These are phyloP conservation scores for Echium plantagineum DNA, from an alignment of 257 asterid genomes.

Conservation along the genomic window DNA sequence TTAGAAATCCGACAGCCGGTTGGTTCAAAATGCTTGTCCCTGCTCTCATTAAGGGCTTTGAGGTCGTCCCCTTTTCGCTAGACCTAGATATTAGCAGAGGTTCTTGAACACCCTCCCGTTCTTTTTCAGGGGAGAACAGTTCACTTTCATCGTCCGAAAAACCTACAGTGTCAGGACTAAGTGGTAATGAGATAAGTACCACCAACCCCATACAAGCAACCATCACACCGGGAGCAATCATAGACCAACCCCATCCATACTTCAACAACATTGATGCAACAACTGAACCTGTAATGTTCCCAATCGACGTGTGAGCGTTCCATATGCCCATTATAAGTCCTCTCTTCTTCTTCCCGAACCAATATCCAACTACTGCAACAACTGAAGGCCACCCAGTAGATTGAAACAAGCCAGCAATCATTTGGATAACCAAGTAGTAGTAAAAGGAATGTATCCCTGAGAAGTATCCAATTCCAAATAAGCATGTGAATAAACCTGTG, in stretches of 20 bases:
- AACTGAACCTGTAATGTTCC: conserved; percentile 76
- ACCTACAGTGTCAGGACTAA: conserved; percentile 61
- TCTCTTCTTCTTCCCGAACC: conserved; percentile 93
- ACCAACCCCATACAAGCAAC: conserved; percentile 49
- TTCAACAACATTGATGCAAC: conserved; percentile 70
- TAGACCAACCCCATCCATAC: conserved; percentile 99
- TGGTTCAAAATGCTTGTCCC: conserved; percentile 8
- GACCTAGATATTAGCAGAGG: conserved; percentile 36
- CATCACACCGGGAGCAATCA: conserved; percentile 70
- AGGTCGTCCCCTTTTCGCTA: conserved; percentile 14
- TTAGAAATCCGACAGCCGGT: conserved; percentile 67
- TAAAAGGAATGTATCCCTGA: conserved; percentile 57
- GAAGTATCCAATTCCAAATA: conserved; percentile 89
- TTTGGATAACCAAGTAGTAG: conserved; percentile 66
- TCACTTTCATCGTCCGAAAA: conserved; percentile 35
- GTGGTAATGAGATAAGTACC: conserved; percentile 66
- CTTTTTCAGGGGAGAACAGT: conserved; percentile 30
- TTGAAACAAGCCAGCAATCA: conserved; percentile 90
- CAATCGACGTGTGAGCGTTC: conserved; percentile 95
- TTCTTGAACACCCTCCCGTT: conserved; percentile 37
- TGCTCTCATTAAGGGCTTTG: neutral
- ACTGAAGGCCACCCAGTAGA: conserved; percentile 99
- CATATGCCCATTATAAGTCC: conserved; percentile 98
- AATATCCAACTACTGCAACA: conserved; percentile 89
- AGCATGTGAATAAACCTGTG: conserved; percentile 85